Evolutionary conservation across 805 yeast genomes (phyloP).

Genomic region (Millerozyma acaciae): DNA sequence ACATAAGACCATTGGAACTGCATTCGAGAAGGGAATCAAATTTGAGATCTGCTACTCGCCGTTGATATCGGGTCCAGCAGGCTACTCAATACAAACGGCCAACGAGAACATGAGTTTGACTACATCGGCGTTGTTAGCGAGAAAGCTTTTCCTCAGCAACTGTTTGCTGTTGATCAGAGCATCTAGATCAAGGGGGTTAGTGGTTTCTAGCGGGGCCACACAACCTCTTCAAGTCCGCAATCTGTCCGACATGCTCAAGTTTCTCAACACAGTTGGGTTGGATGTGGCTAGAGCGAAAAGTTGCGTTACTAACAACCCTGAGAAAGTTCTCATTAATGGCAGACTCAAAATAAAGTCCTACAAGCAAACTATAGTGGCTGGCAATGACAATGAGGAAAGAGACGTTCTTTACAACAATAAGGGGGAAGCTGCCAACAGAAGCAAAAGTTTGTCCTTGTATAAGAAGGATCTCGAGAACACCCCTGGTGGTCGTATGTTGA

Average conservation of each 20-base stretch:
- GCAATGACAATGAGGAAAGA: conserved; percentile 29
- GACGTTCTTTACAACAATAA: conserved; percentile 28
- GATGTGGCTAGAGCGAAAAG: conserved; percentile 57
- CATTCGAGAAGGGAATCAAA: conserved; percentile 74
- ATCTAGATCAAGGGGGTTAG: conserved; percentile 73
- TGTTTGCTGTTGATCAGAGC: conserved; percentile 74
- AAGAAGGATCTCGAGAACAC: conserved; percentile 20
- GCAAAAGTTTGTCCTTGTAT: conserved; percentile 14
- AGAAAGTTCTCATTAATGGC: conserved; percentile 67
- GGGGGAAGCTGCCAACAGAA: conserved; percentile 13
- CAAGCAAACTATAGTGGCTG: conserved; percentile 68
- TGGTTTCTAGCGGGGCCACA: conserved; percentile 73
- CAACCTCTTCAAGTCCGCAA: conserved; percentile 58
- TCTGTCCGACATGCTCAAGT: conserved; percentile 61
- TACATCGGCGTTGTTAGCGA: conserved; percentile 30
- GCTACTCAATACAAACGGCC: conserved; percentile 18
- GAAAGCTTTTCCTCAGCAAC: conserved; percentile 68
- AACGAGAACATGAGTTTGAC: conserved; percentile 15
- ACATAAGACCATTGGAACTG: conserved; percentile 82
- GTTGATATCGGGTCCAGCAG: conserved; percentile 41
- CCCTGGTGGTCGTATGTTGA: conserved; percentile 22
- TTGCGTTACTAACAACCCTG: conserved; percentile 57
- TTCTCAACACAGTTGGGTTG: conserved; percentile 68
- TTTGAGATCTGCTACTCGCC: conserved; percentile 73
- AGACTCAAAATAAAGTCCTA: conserved; percentile 67